phyloP scores from a whole-genome alignment of 768 basidiomycete genomes.

The Suillus decipiens region DNA sequence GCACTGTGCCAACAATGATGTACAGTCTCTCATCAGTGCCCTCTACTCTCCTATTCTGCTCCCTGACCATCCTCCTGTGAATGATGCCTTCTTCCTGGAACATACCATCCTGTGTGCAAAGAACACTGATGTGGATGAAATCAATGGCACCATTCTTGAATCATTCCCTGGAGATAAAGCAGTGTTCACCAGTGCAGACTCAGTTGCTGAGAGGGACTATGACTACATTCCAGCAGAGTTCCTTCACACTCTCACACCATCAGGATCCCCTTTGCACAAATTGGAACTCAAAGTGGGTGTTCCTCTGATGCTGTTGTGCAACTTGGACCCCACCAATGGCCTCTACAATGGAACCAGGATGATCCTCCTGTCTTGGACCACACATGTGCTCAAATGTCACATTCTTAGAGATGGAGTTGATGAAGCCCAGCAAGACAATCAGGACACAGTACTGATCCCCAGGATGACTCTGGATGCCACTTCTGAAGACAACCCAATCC shows the following conservation, averaged over 20 bases:
- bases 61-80: slow-evolving; percentile 13
- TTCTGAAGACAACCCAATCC: slow-evolving; percentile 22
- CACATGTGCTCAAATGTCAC: slow-evolving; percentile 25
- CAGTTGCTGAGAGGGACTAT: slow-evolving; percentile 26
- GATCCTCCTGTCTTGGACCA: slow-evolving; percentile 18
- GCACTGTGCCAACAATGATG: slow-evolving; percentile 13
- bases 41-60: slow-evolving; percentile 28
- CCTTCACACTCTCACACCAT: slow-evolving; percentile 36
- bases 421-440: slow-evolving; percentile 15
- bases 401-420: slow-evolving; percentile 27
- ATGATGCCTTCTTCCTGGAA: slow-evolving; percentile 31
- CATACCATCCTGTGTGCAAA: slow-evolving; percentile 32
- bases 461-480: slow-evolving; percentile 26
- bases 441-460: slow-evolving; percentile 31
- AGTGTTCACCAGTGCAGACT: slow-evolving; percentile 31
- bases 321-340: slow-evolving; percentile 38
- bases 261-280: slow-evolving; percentile 40
- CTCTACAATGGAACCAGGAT: slow-evolving; percentile 42
- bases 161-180: slow-evolving; percentile 25
- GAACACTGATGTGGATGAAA: slow-evolving; percentile 33
- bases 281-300: slow-evolving; percentile 34
- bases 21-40: slow-evolving; percentile 2
- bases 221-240: slow-evolving; percentile 38
- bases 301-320: slow-evolving; percentile 46
- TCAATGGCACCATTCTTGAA: slow-evolving; percentile 33